A percentile compares a stretch with the other conserved stretches of the same genome.
phyloP scores from a whole-genome alignment of 345 rosid species.

The Populus alba region DNA sequence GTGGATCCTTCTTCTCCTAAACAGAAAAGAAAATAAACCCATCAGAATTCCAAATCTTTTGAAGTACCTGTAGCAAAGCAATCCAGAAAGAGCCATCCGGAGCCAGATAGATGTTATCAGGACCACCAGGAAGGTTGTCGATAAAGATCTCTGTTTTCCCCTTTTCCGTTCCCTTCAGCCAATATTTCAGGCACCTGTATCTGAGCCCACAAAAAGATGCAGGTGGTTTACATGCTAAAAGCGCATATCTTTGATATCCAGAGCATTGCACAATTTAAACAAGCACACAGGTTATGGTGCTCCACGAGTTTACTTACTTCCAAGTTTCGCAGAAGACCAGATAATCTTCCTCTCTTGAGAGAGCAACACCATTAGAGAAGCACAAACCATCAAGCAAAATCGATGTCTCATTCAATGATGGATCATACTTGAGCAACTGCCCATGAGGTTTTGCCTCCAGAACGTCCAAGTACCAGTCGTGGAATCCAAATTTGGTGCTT shows the following conservation, averaged over 20 bases:
- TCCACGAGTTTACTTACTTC: slow-evolving; percentile 29
- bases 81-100: slow-evolving; percentile 66
- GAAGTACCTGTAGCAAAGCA: slow-evolving; percentile 29
- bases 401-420: slow-evolving; percentile 29
- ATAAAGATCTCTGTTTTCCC: slow-evolving; percentile 42
- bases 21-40: background rate
- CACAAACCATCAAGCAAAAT: slow-evolving; percentile 36
- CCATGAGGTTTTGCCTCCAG: slow-evolving; percentile 57
- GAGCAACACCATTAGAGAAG: slow-evolving; percentile 53
- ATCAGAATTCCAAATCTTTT: background rate
- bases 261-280: background rate
- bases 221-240: background rate
- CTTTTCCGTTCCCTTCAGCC: slow-evolving; percentile 39
- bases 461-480: slow-evolving; percentile 41
- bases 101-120: slow-evolving; percentile 55
- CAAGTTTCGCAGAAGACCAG: slow-evolving; percentile 46
- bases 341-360: slow-evolving; percentile 41
- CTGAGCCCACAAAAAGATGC: slow-evolving; percentile 17
- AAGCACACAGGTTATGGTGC: background rate
- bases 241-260: no score
- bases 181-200: slow-evolving; percentile 43
- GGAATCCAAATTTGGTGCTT: slow-evolving; percentile 45
- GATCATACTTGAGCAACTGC: slow-evolving; percentile 51
- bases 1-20: no score
- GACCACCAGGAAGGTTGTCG: slow-evolving; percentile 48